Evolutionary conservation across 352 stramenopile species (phyloP).

Genomic region (Blastocystis hominis): DNA sequence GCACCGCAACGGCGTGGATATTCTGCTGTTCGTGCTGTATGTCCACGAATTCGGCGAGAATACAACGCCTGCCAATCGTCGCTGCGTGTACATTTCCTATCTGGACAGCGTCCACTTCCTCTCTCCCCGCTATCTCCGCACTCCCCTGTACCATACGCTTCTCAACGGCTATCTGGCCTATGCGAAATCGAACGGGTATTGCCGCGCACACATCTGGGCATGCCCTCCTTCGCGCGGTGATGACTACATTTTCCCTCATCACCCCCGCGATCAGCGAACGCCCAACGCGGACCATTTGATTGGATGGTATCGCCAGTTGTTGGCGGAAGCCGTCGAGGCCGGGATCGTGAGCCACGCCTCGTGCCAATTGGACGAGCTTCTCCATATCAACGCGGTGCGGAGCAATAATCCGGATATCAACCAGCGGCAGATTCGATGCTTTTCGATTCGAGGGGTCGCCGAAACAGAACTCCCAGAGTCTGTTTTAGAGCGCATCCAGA

Average conservation of each 20-base stretch:
- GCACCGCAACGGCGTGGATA: constrained; percentile 82
- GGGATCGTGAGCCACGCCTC: background rate
- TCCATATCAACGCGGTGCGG: constrained; percentile 4
- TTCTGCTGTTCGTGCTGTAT: constrained; percentile 98
- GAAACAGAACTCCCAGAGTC: background rate
- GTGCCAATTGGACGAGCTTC: constrained; percentile 14
- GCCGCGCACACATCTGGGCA: constrained; percentile 95
- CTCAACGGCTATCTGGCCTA: constrained; percentile 94
- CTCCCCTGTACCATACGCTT: constrained; percentile 96
- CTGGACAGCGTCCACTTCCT: constrained; percentile 96
- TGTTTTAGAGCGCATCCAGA: background rate
- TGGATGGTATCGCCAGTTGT: constrained; percentile 75
- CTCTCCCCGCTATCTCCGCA: constrained; percentile 84
- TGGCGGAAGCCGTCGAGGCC: constrained; percentile 54
- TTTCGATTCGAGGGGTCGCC: background rate
- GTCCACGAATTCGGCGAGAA: constrained; percentile 97
- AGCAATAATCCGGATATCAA: background rate
- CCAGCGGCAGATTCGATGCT: background rate
- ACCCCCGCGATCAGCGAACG: constrained; percentile 78
- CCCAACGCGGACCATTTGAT: constrained; percentile 74
- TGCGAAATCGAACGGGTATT: constrained; percentile 86
- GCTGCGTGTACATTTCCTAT: constrained; percentile 94
- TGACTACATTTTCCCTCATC: constrained; percentile 94
- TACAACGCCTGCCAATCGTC: constrained; percentile 80
- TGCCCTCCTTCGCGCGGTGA: constrained; percentile 96